Percentiles rank a stretch among this genome's conserved stretches.
Conservation (phyloP, 2,329 filamentous ascomycete species). For the Mycocentrospora acerina region DNA sequence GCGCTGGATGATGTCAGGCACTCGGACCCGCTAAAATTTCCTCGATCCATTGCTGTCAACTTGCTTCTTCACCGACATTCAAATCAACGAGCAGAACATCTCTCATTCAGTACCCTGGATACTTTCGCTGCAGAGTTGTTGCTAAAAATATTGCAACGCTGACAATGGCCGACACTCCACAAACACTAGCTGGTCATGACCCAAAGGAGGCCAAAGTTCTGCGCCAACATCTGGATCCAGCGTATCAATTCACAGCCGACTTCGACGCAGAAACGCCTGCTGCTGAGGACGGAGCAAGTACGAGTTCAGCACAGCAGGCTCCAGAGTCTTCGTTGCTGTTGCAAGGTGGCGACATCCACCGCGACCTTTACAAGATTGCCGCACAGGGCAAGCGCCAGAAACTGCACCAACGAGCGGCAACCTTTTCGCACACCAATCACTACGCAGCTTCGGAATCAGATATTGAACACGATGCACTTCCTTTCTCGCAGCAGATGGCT, state of each 20-base stretch:
- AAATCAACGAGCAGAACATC: constrained; percentile 6
- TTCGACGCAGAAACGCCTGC: constrained; percentile 40
- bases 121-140: not conserved
- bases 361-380: constrained; percentile 74
- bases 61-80: constrained; percentile 19
- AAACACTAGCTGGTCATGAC: constrained; percentile 28
- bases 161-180: constrained; percentile 33
- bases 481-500: constrained; percentile 48
- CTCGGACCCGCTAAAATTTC: constrained; percentile 31
- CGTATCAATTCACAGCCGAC: constrained; percentile 44
- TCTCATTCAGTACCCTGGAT: constrained; percentile 1
- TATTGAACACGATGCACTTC: constrained; percentile 39
- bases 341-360: constrained; percentile 76
- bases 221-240: constrained; percentile 45
- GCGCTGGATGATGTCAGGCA: constrained; percentile 30
- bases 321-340: constrained; percentile 68
- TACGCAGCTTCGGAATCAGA: constrained; percentile 27
- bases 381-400: constrained; percentile 53
- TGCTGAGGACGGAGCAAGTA: constrained; percentile 24
- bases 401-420: constrained; percentile 60
- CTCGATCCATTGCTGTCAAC: constrained; percentile 24
- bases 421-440: constrained; percentile 61
- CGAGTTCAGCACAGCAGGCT: constrained; percentile 19
- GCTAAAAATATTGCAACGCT: not conserved
- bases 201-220: constrained; percentile 41